Evolutionary conservation across 2,329 filamentous ascomycete genomes (phyloP), one percentile per base, ranked within the genome.

Genomic region (Lasiodiplodia citricola): DNA sequence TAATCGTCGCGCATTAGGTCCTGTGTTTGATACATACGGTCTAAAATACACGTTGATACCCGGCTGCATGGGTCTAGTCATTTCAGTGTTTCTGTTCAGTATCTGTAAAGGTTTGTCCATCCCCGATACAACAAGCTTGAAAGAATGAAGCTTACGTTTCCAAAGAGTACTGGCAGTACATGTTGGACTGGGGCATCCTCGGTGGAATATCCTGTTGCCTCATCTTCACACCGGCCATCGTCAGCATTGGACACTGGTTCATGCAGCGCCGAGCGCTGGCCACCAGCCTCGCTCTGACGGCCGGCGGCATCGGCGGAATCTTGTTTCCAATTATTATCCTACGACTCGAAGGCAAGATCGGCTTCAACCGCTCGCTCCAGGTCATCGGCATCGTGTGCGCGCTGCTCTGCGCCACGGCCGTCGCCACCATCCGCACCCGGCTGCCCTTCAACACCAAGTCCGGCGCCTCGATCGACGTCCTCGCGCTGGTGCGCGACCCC

Each of bases 101-200:
- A 68, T 77, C 47, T 77, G 69, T 69, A 72, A 64, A 68, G 74
- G 75, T 71, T 54, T n/a, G 69, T 51, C 16, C 18, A 6, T 11
- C 23, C 37, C 14, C 7, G 14, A 14, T n/a, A 25, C 21, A 11
- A 11, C 16, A 31, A 25, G 6, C 8, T n/a, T 8, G 16, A 10
- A 56, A 37, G 38, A 18, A 47, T 21, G 44, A 37, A 38, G 23
- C 66, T 68, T n/a, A 69, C 66, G 4, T 18, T 58, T 25, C 60
- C 16, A 38, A 70, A 67, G 75, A 75, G 35, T 83, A 80, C 70
- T 84, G 80, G 74, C 82, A 83, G 38, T 78, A 83, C 71, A 72
- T 83, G 11, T 73, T 83, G 0, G 77, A 77, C 35, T 79, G 78
- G 67, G 78, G 78, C 4, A 70, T 84, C 2, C 71, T 83, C 0